Evolutionary conservation across 441 rosid species (phyloP).

Genomic region (Omphalea diandra): DNA sequence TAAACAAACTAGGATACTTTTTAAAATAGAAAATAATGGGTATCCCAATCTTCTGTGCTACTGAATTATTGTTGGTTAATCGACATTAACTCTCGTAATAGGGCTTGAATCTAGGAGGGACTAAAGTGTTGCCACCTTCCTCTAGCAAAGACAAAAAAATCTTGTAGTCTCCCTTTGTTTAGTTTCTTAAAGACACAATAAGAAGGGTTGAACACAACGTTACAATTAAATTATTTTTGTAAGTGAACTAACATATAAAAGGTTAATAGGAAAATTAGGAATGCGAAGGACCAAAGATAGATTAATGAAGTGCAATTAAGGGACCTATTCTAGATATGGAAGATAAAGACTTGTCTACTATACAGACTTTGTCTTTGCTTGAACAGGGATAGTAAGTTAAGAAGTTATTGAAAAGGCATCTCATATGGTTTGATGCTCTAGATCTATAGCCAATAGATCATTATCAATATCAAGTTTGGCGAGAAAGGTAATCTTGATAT

Average conservation of each 20-base stretch:
- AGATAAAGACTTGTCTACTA: not conserved
- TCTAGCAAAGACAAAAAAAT: not conserved
- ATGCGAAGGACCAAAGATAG: not conserved
- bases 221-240: not conserved
- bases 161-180: not conserved
- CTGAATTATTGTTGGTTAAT: not conserved
- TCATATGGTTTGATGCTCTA: not conserved
- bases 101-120: not conserved
- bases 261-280: not conserved
- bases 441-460: too few species aligned
- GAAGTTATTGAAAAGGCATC: not conserved
- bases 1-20: not conserved
- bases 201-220: not conserved
- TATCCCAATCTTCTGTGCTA: not conserved
- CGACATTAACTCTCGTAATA: not conserved
- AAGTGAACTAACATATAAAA: not conserved
- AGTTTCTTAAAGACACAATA: not conserved
- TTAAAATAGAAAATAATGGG: not conserved
- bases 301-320: not conserved
- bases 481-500: too few species aligned
- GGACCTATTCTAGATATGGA: not conserved
- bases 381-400: not conserved
- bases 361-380: not conserved
- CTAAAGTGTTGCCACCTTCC: not conserved
- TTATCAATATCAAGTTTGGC: too few species aligned